phyloP scores from a whole-genome alignment of 2,329 filamentous ascomycete genomes.

The Aureobasidium pullulans region DNA sequence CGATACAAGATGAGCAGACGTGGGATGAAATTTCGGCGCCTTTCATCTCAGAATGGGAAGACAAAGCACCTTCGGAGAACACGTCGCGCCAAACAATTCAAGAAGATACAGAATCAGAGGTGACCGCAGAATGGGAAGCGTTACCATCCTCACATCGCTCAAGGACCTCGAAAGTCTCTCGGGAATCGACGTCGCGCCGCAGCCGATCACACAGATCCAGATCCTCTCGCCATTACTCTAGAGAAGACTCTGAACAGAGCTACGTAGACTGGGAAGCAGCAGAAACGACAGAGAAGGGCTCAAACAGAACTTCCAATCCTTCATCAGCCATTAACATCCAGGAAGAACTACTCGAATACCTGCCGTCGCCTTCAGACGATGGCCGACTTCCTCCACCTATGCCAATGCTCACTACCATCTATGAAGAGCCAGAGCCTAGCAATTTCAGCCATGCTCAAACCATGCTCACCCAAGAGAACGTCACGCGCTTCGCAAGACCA shows the following conservation, averaged over 20 bases:
- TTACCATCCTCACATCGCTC: not conserved
- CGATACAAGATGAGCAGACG: not conserved
- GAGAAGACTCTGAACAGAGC: not conserved
- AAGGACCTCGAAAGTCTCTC: not conserved
- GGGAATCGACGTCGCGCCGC: not conserved
- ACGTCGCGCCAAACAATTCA: not conserved
- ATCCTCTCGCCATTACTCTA: not conserved
- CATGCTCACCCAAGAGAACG: not conserved
- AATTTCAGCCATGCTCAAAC: not conserved
- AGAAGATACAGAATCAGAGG: not conserved
- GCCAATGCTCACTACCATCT: not conserved
- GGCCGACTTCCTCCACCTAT: not conserved
- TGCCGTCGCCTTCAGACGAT: not conserved
- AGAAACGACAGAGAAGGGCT: no score
- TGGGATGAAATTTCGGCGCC: not conserved
- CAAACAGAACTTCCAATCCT: not conserved
- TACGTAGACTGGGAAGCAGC: not conserved
- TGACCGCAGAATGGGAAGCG: not conserved
- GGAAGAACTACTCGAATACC: not conserved
- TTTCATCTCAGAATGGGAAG: not conserved
- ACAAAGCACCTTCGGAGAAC: not conserved
- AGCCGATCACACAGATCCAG: not conserved
- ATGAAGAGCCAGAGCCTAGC: not conserved
- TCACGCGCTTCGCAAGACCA: conserved; percentile 1
- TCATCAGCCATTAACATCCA: not conserved